A percentile compares a stretch with the other conserved stretches of the same genome.
These are phyloP conservation scores for Draba incana DNA, from an alignment of 345 rosid species.

Conservation along the genomic window DNA sequence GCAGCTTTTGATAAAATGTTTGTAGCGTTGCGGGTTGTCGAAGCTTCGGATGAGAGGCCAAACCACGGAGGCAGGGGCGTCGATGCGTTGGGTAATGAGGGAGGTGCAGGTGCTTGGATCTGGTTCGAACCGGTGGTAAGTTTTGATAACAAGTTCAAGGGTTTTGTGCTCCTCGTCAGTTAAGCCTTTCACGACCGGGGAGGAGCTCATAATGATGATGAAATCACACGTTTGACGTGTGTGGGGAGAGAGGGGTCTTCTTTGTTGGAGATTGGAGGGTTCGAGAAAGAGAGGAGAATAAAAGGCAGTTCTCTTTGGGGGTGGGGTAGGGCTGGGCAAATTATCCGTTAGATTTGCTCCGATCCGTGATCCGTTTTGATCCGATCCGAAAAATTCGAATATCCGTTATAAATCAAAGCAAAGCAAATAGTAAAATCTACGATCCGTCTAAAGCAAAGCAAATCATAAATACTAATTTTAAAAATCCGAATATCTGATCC, in stretches of 20 bases:
- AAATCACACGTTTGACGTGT: conserved; percentile 13
- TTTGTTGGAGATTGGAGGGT: conserved; percentile 24
- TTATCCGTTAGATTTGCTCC: no score
- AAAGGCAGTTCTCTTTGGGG: not conserved
- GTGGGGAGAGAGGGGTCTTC: conserved; percentile 1
- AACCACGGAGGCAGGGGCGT: conserved; percentile 60
- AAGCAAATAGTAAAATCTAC: no score
- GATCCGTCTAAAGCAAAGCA: no score
- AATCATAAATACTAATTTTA: no score
- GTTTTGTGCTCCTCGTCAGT: conserved; percentile 52
- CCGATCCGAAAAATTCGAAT: no score
- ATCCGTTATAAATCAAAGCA: no score
- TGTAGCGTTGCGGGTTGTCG: conserved; percentile 73
- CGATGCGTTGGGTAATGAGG: conserved; percentile 69
- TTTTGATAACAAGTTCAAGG: conserved; percentile 56
- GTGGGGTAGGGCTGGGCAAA: no score
- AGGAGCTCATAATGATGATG: conserved; percentile 24
- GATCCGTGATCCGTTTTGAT: no score
- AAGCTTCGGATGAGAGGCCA: conserved; percentile 76
- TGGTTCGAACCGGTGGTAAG: conserved; percentile 61
- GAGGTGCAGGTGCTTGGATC: conserved; percentile 66
- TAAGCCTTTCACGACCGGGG: conserved; percentile 47
- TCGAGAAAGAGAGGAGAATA: conserved; percentile 27
- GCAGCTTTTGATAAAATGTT: conserved; percentile 83
- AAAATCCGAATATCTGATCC: no score